phyloP scores from a whole-genome alignment of 1,284 basidiomycete species.

The Coniophora puteana region DNA sequence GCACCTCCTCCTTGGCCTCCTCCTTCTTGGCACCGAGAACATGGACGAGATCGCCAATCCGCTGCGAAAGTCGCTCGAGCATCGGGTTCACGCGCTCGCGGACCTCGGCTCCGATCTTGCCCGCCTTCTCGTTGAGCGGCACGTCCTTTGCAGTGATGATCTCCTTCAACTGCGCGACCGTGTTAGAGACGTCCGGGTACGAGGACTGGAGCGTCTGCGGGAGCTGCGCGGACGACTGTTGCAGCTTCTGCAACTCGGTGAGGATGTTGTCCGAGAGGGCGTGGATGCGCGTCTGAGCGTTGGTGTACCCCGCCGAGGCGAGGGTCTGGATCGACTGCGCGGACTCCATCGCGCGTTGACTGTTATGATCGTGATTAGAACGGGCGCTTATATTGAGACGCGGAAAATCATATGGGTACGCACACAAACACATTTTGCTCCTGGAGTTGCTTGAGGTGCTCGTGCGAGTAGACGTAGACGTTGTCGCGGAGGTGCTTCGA shows the following conservation, averaged over 20 bases:
- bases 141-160: constrained; percentile 52
- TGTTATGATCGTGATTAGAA: constrained; percentile 20
- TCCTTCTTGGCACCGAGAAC: constrained; percentile 26
- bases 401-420: constrained; percentile 22
- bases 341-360: constrained; percentile 65
- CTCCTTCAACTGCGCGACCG: constrained; percentile 45
- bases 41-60: constrained; percentile 22
- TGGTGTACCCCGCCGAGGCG: constrained; percentile 48
- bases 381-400: constrained; percentile 9
- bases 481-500: constrained; percentile 61
- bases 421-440: constrained; percentile 64
- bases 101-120: constrained; percentile 53
- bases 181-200: constrained; percentile 45
- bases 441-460: constrained; percentile 69
- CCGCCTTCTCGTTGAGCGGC: constrained; percentile 57
- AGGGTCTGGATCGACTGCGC: constrained; percentile 59
- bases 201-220: constrained; percentile 52
- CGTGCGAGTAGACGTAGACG: constrained; percentile 59
- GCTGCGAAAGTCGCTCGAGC: constrained; percentile 36
- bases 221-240: constrained; percentile 52
- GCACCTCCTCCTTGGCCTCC: constrained; percentile 14
- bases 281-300: constrained; percentile 51
- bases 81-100: constrained; percentile 55
- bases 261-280: constrained; percentile 62
- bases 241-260: constrained; percentile 59